Conservation (phyloP, 2,329 filamentous ascomycete genomes). For the Alternaria novae-zelandiae region DNA sequence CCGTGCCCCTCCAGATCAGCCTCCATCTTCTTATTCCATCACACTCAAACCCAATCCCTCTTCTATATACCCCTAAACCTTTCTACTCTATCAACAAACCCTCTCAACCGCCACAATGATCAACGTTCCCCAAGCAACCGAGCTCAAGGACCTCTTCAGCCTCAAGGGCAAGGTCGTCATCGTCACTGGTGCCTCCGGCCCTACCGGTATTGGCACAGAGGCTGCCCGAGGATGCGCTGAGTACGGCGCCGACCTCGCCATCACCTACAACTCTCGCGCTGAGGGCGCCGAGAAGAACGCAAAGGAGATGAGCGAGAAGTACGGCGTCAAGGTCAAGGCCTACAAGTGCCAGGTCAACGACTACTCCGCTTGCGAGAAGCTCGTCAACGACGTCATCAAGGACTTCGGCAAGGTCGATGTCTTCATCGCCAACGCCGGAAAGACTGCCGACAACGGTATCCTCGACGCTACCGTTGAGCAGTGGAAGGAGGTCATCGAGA, state of each 20-base stretch:
- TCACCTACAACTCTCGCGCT: slow-evolving; percentile 70
- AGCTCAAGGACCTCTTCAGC: slow-evolving; percentile 63
- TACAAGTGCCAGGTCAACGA: slow-evolving; percentile 69
- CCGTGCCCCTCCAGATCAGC: slow-evolving; percentile 21
- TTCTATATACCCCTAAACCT: neutral
- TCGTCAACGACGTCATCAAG: slow-evolving; percentile 65
- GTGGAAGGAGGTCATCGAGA: slow-evolving; percentile 78
- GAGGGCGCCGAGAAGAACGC: slow-evolving; percentile 71
- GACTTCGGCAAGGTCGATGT: slow-evolving; percentile 75
- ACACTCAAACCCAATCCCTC: slow-evolving; percentile 15
- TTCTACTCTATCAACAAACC: neutral
- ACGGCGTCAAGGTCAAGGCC: slow-evolving; percentile 70
- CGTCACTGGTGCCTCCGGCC: slow-evolving; percentile 62
- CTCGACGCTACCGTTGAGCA: slow-evolving; percentile 74
- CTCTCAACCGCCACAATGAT: slow-evolving; percentile 51
- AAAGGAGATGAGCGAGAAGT: slow-evolving; percentile 64
- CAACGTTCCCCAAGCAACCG: slow-evolving; percentile 62
- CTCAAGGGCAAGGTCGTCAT: slow-evolving; percentile 62
- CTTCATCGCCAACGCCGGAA: slow-evolving; percentile 74
- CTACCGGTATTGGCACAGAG: slow-evolving; percentile 72
- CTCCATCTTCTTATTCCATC: slow-evolving; percentile 13
- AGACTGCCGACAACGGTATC: slow-evolving; percentile 71
- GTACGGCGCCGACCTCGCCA: slow-evolving; percentile 68
- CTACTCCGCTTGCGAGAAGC: slow-evolving; percentile 62
- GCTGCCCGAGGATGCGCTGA: slow-evolving; percentile 70